Evolutionary conservation across 805 yeast genomes (phyloP), one percentile per base, ranked within the genome.

Genomic region (Danielia oregonensis): DNA sequence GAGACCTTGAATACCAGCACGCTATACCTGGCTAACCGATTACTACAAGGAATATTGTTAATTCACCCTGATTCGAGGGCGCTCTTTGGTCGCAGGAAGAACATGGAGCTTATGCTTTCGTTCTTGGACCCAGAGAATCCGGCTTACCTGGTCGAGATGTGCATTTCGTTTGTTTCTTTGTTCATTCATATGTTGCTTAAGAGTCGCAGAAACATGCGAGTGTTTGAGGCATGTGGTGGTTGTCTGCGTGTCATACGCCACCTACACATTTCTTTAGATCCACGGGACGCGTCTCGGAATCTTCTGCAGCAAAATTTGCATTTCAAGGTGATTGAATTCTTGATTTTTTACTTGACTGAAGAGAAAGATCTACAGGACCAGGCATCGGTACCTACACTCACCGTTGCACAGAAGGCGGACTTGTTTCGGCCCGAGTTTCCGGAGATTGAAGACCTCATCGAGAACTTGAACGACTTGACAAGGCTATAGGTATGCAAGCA

Each of bases 311-410:
- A 78, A 46, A 69, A 69, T 22, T 70, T 82, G 10, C 79, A 79
- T 46, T 73, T 80, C 43, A 76, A 79, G 45, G 70, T 79, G 9
- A 66, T 83, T 31, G 89, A 83, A 57, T 83, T 82, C 52, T 59
- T 83, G 33, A 74, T 82, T 36, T 79, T 82, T 51, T 82, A 83
- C 49, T 57, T 83, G 36, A 67, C 76, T 6, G 87, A 86, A 9
- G 91, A 82, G 53, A 58, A 72, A n/a, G 44, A 35, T 14, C 37
- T 42, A n/a, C 17, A 32, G 17, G 35, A 39, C 22, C 16, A 14
- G 9, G n/a, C n/a, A n/a, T 38, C 33, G 9, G 36, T 17, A 12
- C 36, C 24, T 5, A 21, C 13, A n/a, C 17, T 32, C 15, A 24
- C 39, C 7, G 34, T 58, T 1, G 32, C 48, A 33, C 63, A 66